These are phyloP conservation scores for Sclerospora graminicola DNA, from an alignment of 352 stramenopile genomes.

Conservation along the genomic window DNA sequence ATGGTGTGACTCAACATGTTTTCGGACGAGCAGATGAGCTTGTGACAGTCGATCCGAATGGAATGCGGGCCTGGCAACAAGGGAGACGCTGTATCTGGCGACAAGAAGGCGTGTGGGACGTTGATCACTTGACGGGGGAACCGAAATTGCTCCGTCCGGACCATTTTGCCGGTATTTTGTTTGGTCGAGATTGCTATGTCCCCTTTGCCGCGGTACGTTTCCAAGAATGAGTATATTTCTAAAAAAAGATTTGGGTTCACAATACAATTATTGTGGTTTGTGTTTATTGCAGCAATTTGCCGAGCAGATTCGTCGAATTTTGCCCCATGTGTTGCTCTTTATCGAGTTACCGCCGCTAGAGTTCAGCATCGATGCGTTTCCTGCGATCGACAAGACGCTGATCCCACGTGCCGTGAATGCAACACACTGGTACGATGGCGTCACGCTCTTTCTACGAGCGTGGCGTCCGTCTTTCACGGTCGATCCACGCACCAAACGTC, in stretches of 20 bases:
- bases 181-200: constrained; percentile 75
- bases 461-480: constrained; percentile 71
- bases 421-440: constrained; percentile 87
- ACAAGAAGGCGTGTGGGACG: constrained; percentile 70
- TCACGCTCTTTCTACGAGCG: constrained; percentile 73
- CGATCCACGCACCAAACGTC: constrained; percentile 47
- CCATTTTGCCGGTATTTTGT: constrained; percentile 65
- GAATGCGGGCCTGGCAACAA: constrained; percentile 58
- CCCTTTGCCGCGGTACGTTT: constrained; percentile 53
- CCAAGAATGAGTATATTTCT: neutral
- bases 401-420: constrained; percentile 72
- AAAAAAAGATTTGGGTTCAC: too few relatives aligned
- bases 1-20: constrained; percentile 66
- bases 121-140: constrained; percentile 26
- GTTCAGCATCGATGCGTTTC: constrained; percentile 59
- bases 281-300: constrained; percentile 29
- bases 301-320: constrained; percentile 39
- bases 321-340: constrained; percentile 66
- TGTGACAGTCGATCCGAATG: constrained; percentile 41
- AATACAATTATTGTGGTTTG: constrained; percentile 4
- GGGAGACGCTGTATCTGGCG: constrained; percentile 65
- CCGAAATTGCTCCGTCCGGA: constrained; percentile 45
- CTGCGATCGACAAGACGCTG: constrained; percentile 37
- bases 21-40: constrained; percentile 35
- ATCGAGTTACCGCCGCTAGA: constrained; percentile 72